These are phyloP conservation scores for Starmerella cellae DNA, from an alignment of 805 yeast species.

Conservation along the genomic window DNA sequence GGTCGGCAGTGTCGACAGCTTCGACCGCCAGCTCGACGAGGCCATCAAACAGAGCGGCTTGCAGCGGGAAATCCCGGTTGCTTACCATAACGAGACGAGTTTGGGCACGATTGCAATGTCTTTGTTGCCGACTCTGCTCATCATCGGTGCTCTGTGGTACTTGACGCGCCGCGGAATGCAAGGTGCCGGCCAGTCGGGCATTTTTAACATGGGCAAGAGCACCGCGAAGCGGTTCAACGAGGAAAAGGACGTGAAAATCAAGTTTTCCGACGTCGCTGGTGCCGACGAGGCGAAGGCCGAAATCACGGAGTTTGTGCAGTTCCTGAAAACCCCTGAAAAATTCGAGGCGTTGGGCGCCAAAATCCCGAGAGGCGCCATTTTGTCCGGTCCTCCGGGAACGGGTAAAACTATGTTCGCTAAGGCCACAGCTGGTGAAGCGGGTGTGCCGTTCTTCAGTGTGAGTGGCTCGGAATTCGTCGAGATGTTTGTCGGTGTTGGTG, in stretches of 20 bases:
- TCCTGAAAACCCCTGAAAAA: constrained; percentile 77
- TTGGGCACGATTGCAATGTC: constrained; percentile 51
- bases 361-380: constrained; percentile 94
- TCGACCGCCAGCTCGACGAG: constrained; percentile 63
- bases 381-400: constrained; percentile 98
- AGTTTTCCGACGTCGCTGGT: constrained; percentile 93
- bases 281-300: constrained; percentile 94
- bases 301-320: constrained; percentile 93
- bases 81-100: constrained; percentile 61
- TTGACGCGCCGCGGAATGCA: constrained; percentile 53
- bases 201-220: constrained; percentile 74
- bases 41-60: constrained; percentile 55
- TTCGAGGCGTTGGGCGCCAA: constrained; percentile 91
- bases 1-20: constrained; percentile 79
- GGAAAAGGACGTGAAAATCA: constrained; percentile 78
- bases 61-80: constrained; percentile 62
- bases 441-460: constrained; percentile 89
- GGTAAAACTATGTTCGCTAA: constrained; percentile 95
- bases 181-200: constrained; percentile 64
- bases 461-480: constrained; percentile 97
- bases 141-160: constrained; percentile 81
- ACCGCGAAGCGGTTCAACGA: constrained; percentile 84
- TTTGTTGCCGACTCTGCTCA: constrained; percentile 73
- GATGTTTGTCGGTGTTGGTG: constrained; percentile 99
- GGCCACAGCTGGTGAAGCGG: constrained; percentile 99